Base-by-base conservation (phyloP, 345 rosid species). In the Populus nigra region DNA sequence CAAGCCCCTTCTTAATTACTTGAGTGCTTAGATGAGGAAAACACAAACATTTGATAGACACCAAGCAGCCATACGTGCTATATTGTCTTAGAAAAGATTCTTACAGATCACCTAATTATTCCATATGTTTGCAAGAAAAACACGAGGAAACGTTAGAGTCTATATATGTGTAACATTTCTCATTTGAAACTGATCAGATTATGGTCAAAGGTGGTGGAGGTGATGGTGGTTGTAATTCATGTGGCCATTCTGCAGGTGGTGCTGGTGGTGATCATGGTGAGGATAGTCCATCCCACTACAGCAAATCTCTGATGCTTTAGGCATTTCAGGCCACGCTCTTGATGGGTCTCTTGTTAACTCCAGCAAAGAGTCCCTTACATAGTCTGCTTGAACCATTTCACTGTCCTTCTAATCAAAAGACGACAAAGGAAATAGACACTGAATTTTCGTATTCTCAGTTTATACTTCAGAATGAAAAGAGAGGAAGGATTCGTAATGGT, bases 371-470 rank as follows among this genome's bases (percentile, higher is more conserved):
- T 93, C 92, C 87, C 91, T 90, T 22, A 91, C 90, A 67, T 87
- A 88, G 72, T 93, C 96, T 55, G 97, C 94, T 80, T 92, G 93
- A 68, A 92, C 83, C 90, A 90, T 83, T 77, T 91, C 97, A 36
- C 80, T 86, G 59, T 90, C 96, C 71, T 78, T 95, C 99, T 35
- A 76, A 62, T 55, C 67, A 47, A 77, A 41, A 75, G 22, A 8
- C 6, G 2, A 65, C 8, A 41, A 25, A 81, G 25, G n/a, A 25
- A 13, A n/a, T 20, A 23, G 67, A 17, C 36, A 38, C 63, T 27
- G 38, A 27, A 27, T 73, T 5, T 0, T 7, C 10, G 5, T 13
- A 47, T 3, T 47, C 17, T 1, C 18, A 47, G 50, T 13, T 47
- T 47, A 33, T 33, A 47, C 50, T 47, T 47, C 17, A 47, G 50